A percentile compares a stretch with the other conserved stretches of the same genome.
Evolutionary conservation across 805 yeast genomes (phyloP).

Genomic region (Pichia gijzeniarum): DNA sequence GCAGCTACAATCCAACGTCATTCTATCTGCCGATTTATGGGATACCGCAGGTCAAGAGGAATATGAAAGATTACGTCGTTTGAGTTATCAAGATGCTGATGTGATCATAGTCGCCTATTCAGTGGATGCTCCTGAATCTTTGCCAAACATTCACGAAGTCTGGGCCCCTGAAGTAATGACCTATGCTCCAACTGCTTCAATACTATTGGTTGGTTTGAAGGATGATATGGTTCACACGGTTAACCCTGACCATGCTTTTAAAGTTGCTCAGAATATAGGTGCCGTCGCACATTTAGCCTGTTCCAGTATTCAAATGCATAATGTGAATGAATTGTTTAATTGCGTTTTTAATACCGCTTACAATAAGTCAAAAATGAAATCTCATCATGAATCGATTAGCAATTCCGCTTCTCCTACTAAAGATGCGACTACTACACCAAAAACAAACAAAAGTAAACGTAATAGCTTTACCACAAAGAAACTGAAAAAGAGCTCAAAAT

Average conservation of each 20-base stretch:
- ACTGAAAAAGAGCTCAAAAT: slow-evolving; percentile 5
- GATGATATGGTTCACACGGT: slow-evolving; percentile 48
- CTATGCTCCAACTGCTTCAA: slow-evolving; percentile 76
- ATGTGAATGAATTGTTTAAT: slow-evolving; percentile 63
- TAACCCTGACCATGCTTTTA: slow-evolving; percentile 21
- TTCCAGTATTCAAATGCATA: slow-evolving; percentile 65
- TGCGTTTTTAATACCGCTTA: slow-evolving; percentile 33
- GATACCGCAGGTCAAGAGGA: slow-evolving; percentile 96
- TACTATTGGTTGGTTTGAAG: slow-evolving; percentile 77
- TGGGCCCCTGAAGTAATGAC: slow-evolving; percentile 88
- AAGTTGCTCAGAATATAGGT: slow-evolving; percentile 40
- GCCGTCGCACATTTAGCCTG: slow-evolving; percentile 74
- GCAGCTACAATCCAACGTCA: slow-evolving; percentile 86
- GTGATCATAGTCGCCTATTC: slow-evolving; percentile 71
- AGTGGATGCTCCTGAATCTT: slow-evolving; percentile 52
- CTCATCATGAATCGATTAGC: background rate
- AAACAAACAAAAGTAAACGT: slow-evolving; percentile 1
- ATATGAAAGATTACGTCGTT: slow-evolving; percentile 80
- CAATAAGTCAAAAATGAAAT: slow-evolving; percentile 15
- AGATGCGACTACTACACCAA: background rate
- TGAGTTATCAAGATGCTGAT: slow-evolving; percentile 81
- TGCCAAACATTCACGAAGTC: slow-evolving; percentile 66
- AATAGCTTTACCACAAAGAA: slow-evolving; percentile 1
- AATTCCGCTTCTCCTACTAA: too few species aligned
- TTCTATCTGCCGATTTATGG: slow-evolving; percentile 83